Conservation (phyloP, 805 yeast species). For the Metschnikowia similis region DNA sequence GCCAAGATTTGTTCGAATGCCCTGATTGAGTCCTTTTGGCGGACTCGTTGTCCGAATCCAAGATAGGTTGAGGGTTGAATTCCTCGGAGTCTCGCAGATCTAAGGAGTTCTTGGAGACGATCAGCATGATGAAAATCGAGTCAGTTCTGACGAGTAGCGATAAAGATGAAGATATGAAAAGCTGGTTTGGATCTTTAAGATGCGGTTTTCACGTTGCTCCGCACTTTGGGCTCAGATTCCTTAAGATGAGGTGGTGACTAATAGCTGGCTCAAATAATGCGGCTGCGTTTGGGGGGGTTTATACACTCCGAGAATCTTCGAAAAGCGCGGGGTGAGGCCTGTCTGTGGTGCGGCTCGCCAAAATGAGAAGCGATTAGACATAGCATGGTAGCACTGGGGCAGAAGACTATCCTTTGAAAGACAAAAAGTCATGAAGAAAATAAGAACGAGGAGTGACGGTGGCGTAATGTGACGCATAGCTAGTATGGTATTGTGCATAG, state of each 20-base stretch:
- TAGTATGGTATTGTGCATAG: background rate
- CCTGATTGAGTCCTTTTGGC: slow-evolving; percentile 5
- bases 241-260: background rate
- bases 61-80: slow-evolving; percentile 7
- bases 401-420: background rate
- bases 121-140: slow-evolving; percentile 2
- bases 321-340: background rate
- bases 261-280: background rate
- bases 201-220: background rate
- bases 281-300: background rate
- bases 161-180: too few relatives aligned
- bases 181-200: too few relatives aligned
- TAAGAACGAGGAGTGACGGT: background rate
- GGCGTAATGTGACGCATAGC: background rate
- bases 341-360: background rate
- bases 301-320: background rate
- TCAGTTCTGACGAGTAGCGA: background rate
- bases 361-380: background rate
- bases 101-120: slow-evolving; percentile 3
- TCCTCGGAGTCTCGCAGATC: slow-evolving; percentile 7
- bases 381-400: background rate
- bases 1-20: slow-evolving; percentile 3
- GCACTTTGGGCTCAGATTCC: background rate
- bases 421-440: background rate
- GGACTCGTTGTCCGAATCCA: background rate